Evolutionary conservation across 2,329 filamentous ascomycete genomes (phyloP).

Genomic region (Claviceps maximensis): DNA sequence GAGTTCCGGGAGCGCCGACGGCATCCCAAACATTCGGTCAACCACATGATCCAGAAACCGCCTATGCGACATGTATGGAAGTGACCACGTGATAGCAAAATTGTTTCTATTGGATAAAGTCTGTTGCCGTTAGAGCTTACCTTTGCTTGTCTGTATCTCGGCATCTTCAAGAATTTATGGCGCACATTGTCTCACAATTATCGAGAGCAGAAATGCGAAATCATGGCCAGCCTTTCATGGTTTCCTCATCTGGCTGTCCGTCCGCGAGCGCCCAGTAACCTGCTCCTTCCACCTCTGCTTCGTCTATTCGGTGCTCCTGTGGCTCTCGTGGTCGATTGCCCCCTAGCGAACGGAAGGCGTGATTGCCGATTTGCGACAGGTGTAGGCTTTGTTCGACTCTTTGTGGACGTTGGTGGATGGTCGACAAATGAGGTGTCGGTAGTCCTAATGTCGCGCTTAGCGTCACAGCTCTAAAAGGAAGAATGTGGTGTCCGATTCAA

Average conservation of each 20-base stretch:
- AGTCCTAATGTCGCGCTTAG: slow-evolving; percentile 41
- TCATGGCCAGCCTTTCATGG: not conserved
- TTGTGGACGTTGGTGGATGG: slow-evolving; percentile 52
- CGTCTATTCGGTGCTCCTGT: slow-evolving; percentile 16
- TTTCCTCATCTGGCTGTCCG: slow-evolving; percentile 29
- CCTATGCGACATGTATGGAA: not conserved
- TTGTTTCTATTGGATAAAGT: not conserved
- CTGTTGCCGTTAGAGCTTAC: not conserved
- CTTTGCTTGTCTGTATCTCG: not conserved
- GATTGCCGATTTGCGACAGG: slow-evolving; percentile 31
- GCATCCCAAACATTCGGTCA: slow-evolving; percentile 58
- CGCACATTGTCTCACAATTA: not conserved
- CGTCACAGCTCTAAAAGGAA: slow-evolving; percentile 6
- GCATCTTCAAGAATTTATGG: not conserved
- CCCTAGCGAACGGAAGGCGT: slow-evolving; percentile 33
- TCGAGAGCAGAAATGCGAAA: not conserved
- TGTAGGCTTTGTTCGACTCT: slow-evolving; percentile 32
- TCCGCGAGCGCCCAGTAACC: slow-evolving; percentile 32
- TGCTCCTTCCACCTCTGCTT: slow-evolving; percentile 28
- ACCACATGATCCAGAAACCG: not conserved
- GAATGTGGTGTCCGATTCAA: not conserved
- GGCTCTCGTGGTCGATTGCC: slow-evolving; percentile 20
- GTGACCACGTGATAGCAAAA: not conserved
- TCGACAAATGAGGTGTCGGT: slow-evolving; percentile 88
- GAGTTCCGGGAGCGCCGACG: slow-evolving; percentile 68